Base-by-base conservation (phyloP, 306 rosid genomes). In the Sophora flavescens region DNA sequence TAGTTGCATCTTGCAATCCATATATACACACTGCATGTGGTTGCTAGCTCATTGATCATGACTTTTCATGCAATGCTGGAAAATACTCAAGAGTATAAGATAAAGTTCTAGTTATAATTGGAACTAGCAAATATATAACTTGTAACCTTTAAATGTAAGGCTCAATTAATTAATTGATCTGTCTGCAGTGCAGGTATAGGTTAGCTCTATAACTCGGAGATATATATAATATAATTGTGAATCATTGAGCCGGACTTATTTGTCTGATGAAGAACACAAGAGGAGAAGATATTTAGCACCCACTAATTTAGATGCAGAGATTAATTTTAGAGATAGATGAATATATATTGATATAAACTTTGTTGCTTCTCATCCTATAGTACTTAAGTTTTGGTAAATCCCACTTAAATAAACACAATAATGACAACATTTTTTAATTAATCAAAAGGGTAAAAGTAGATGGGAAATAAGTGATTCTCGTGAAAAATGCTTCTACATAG, bases 11-110 rank as follows among this genome's bases (percentile, higher is more conserved):
- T 18, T 18, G 62, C 6, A 57, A 60, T 33, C 80, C 80, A 68
- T 75, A 45, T 68, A 68, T 75, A 38, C 60, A 33, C 66, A 35
- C 0, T 76, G 84, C 82, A 82, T 73, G 86, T 80, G 84, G 57
- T 59, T 65, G 82, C 84, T 83, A 82, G 83, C 84, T 82, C 86
- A 79, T 47, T 82, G 86, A 82, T 71, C 78, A 64, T 53, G 82
- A 85, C 26, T 8, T 14, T 41, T 64, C 80, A 12, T 61, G 38
- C 15, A 51, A 9, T 18, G 60, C 18, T 48, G 47, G 26, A 63
- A 63, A 63, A 28, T 35, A 63, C 63, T 26, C 12, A 32, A 60
- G 42, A 4, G 41, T 32, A 33, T 12, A 9, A 60, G 65, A 60
- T 22, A 60, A 13, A 32, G 18, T 60, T 30, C 41, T 13, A 14